Evolutionary conservation across 2,329 filamentous ascomycete genomes (phyloP).

Genomic region (Neopestalotiopsis clavispora): DNA sequence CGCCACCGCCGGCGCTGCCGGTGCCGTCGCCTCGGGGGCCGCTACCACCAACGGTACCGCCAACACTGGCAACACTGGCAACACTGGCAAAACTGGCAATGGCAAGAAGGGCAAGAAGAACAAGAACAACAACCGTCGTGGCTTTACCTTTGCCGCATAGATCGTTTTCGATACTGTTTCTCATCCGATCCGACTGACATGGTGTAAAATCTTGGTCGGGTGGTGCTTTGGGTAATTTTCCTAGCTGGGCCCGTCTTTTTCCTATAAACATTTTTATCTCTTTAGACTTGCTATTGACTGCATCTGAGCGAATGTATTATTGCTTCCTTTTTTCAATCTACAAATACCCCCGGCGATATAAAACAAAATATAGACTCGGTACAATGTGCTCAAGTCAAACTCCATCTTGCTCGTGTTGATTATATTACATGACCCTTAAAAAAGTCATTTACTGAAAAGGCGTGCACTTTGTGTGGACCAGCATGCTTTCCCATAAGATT

Average conservation of each 20-base stretch:
- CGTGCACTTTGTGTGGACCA: too few species aligned
- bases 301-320: not conserved
- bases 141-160: not conserved
- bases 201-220: not conserved
- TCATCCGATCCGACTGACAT: not conserved
- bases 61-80: not conserved
- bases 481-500: too few species aligned
- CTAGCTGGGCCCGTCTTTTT: not conserved
- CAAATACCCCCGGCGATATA: not conserved
- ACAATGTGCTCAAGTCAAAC: not conserved
- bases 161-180: too few species aligned
- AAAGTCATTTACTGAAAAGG: too few species aligned
- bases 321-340: not conserved
- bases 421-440: not conserved
- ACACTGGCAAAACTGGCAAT: not conserved
- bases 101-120: constrained; percentile 13
- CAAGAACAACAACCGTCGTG: constrained; percentile 9
- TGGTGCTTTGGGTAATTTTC: not conserved
- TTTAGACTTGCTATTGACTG: not conserved
- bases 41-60: not conserved
- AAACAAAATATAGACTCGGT: not conserved
- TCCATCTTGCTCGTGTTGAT: not conserved
- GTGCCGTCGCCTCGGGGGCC: constrained; percentile 13
- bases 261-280: not conserved
- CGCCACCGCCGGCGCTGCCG: constrained; percentile 21